Base-by-base conservation (phyloP, 345 rosid genomes). In the Combretum micranthum region DNA sequence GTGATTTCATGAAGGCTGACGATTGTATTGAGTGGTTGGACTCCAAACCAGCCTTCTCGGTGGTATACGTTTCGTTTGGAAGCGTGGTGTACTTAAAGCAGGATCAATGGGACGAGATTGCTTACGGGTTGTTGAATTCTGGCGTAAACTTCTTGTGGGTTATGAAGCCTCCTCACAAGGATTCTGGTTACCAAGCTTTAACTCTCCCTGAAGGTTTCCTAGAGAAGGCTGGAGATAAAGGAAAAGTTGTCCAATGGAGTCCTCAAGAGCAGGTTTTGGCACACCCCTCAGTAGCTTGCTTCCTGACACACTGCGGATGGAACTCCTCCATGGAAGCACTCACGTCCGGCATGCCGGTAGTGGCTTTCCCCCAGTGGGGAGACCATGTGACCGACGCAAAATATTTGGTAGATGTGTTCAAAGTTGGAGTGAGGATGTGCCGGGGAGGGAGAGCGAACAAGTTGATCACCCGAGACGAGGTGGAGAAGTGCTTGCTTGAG, bases 261-360 rank as follows among this genome's bases (percentile, higher is more conserved):
- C 85, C 89, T 0, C 97, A 90, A 54, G 89, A 83, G 68, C 67
- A 73, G 64, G 96, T 90, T 13, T 48, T 90, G 50, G 69, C 78
- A 42, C 96, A 91, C 65, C 79, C 81, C 8, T 76, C 92, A 0
- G 63, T 88, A 14, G 80, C 80, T 0, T 88, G 96, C 63, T 91
- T 91, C 45, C 71, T 86, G 9, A 82, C 92, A 0, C 98, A 91
- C n/a, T 88, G 98, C 48, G 98, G 98, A 8, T 91, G 98, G 98
- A 91, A 91, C 75, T 91, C 96, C 4, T 61, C 95, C 0, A 70
- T 88, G 77, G 98, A 91, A 64, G 78, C 98, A 8, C 54, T 91
- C 16, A 57, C 96, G 0, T 65, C 75, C 0, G 96, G 95, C 0
- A 59, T 83, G 62, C 92, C 95, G 0, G 75, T 90, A 21, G 68